These are phyloP conservation scores for Ustilago lituana DNA, from an alignment of 1,284 basidiomycete genomes.

Conservation along the genomic window DNA sequence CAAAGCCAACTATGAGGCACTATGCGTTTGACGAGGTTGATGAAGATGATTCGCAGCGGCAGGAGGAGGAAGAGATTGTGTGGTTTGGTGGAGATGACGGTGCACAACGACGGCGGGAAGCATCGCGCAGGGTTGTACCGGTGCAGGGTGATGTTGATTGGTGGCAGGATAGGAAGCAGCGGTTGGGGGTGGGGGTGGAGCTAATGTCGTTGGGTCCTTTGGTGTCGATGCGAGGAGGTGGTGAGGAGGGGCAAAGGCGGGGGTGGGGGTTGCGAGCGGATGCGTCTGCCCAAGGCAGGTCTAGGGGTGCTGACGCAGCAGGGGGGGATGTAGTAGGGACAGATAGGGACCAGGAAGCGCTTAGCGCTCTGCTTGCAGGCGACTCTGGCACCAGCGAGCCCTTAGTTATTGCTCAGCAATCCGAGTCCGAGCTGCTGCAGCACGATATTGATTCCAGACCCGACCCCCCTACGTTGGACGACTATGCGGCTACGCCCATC, in stretches of 20 bases:
- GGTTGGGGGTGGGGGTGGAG: slow-evolving; percentile 47
- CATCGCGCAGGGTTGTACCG: no score
- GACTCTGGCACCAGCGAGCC: background rate
- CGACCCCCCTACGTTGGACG: slow-evolving; percentile 75
- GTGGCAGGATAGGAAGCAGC: slow-evolving; percentile 57
- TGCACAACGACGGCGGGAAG: slow-evolving; percentile 11
- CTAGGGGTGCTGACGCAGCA: background rate
- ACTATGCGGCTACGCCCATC: slow-evolving; percentile 90
- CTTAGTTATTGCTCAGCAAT: slow-evolving; percentile 47
- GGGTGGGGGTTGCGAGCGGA: no score
- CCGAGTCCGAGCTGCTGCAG: slow-evolving; percentile 54
- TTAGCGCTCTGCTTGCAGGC: slow-evolving; percentile 48
- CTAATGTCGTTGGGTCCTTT: slow-evolving; percentile 40
- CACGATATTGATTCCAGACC: slow-evolving; percentile 59
- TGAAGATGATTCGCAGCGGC: slow-evolving; percentile 12
- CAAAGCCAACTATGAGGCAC: slow-evolving; percentile 5
- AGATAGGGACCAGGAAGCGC: slow-evolving; percentile 38
- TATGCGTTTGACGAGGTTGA: slow-evolving; percentile 31
- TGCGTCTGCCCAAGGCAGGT: background rate
- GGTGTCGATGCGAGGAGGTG: slow-evolving; percentile 42
- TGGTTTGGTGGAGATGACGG: slow-evolving; percentile 31
- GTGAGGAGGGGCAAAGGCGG: no score
- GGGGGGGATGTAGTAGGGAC: background rate
- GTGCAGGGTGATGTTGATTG: no score
- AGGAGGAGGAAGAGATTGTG: slow-evolving; percentile 24